Evolutionary conservation across 306 rosid species (phyloP).

Genomic region (Acacia melanoxylon): DNA sequence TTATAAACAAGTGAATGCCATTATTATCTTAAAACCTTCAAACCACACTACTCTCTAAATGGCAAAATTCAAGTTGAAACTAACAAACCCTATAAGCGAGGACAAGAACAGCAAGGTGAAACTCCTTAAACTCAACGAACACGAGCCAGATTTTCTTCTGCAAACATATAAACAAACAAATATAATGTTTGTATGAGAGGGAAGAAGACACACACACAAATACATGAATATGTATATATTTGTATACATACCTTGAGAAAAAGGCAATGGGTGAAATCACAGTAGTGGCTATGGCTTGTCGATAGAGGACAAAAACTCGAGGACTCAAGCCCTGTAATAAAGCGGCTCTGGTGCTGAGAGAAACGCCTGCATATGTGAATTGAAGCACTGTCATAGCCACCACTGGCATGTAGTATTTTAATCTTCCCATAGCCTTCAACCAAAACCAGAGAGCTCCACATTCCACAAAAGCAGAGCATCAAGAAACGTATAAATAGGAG

Average conservation of each 20-base stretch:
- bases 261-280: constrained; percentile 48
- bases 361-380: constrained; percentile 36
- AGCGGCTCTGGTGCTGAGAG: constrained; percentile 40
- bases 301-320: constrained; percentile 48
- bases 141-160: constrained; percentile 39
- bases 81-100: constrained; percentile 55
- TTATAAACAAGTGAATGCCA: neutral
- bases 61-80: neutral
- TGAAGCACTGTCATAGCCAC: constrained; percentile 51
- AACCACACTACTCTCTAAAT: neutral
- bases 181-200: neutral
- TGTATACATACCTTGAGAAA: constrained; percentile 38
- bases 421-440: constrained; percentile 26
- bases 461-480: no score
- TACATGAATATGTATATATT: no score
- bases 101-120: constrained; percentile 47
- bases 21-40: neutral
- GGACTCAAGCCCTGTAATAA: constrained; percentile 62
- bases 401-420: constrained; percentile 35
- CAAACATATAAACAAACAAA: neutral
- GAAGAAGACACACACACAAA: neutral
- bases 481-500: neutral
- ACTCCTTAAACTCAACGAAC: constrained; percentile 44
- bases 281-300: constrained; percentile 53
- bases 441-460: neutral